Evolutionary conservation across 106 monocot genomes (phyloP).

Genomic region (Dioscorea zingiberensis): DNA sequence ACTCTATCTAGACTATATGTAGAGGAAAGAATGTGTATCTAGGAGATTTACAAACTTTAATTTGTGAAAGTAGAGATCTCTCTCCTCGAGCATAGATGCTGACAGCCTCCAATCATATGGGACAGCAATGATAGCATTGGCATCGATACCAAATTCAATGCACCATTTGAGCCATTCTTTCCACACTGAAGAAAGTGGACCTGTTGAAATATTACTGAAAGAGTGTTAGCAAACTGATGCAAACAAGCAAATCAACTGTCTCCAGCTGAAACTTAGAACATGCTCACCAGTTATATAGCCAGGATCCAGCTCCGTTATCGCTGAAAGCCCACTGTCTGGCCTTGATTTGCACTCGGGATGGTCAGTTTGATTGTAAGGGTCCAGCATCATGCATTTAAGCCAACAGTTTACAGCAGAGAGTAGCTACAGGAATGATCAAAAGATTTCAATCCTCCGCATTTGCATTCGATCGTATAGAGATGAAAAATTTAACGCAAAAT

Average conservation of each 20-base stretch:
- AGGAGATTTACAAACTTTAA: slow-evolving; percentile 59
- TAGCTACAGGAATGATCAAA: slow-evolving; percentile 43
- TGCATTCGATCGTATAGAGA: too few relatives aligned
- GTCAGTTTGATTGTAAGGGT: slow-evolving; percentile 94
- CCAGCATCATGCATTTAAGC: slow-evolving; percentile 96
- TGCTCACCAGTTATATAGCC: slow-evolving; percentile 90
- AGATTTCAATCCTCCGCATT: too few relatives aligned
- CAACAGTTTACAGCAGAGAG: slow-evolving; percentile 97
- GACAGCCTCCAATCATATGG: slow-evolving; percentile 97
- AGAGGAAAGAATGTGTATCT: not conserved
- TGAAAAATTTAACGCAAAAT: too few relatives aligned
- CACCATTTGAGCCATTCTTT: slow-evolving; percentile 99
- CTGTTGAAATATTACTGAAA: slow-evolving; percentile 32
- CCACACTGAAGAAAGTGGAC: slow-evolving; percentile 99
- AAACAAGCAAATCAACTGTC: not conserved
- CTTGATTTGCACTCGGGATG: slow-evolving; percentile 93
- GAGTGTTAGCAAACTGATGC: not conserved
- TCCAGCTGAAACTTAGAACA: not conserved
- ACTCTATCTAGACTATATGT: not conserved
- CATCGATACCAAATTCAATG: slow-evolving; percentile 97
- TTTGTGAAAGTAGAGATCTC: slow-evolving; percentile 98
- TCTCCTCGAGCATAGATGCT: slow-evolving; percentile 83
- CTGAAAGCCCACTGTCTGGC: slow-evolving; percentile 91
- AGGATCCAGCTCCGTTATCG: slow-evolving; percentile 95
- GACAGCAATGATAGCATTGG: slow-evolving; percentile 94